Base-by-base conservation (phyloP, 2,329 filamentous ascomycete species). In the Davidsoniella eucalypti region DNA sequence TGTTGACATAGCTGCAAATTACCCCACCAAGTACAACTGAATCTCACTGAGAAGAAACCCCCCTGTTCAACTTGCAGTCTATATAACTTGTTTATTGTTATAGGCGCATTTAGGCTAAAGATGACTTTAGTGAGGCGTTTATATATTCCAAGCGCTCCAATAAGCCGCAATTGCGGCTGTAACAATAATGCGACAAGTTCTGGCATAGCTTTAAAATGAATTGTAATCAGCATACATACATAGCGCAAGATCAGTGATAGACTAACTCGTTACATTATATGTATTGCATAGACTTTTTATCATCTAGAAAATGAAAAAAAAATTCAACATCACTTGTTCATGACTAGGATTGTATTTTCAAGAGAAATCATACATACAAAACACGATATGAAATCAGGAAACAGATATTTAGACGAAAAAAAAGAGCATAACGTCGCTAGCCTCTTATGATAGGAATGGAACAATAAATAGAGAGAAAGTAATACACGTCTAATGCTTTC, bases 111-210 rank as follows among this genome's bases (percentile, higher is more conserved):
- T 23, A 18, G 12, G 41, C 17, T 18, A 18, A 43, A 23, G 12
- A 14, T 17, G 21, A 21, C 16, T 23, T 42, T 23, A 42, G 14
- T 17, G 39, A 42, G 16, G 16, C 5, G 6, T n/a, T 4, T 14
- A 5, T 8, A 38, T 26, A 21, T 12, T 38, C 18, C 9, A 47
- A 47, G 44, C 44, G 44, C 44, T 36, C 44, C 44, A 47, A 47
- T 47, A 38, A 23, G 7, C 29, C 21, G 9, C 21, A 17, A 8
- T 38, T 16, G 29, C 33, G 33, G 18, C 29, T 26, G 14, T 40
- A 40, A 40, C n/a, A 8, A 2, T 10, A 40, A 16, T n/a, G 38
- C 29, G 29, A 33, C 29, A 12, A 33, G 12, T 33, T 2, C 12
- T 33, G 8, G 12, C 9, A 33, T 33, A 33, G 8, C 12, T 9